Conservation (phyloP, 108 stramenopile species). For the Nitzschia putrida region DNA sequence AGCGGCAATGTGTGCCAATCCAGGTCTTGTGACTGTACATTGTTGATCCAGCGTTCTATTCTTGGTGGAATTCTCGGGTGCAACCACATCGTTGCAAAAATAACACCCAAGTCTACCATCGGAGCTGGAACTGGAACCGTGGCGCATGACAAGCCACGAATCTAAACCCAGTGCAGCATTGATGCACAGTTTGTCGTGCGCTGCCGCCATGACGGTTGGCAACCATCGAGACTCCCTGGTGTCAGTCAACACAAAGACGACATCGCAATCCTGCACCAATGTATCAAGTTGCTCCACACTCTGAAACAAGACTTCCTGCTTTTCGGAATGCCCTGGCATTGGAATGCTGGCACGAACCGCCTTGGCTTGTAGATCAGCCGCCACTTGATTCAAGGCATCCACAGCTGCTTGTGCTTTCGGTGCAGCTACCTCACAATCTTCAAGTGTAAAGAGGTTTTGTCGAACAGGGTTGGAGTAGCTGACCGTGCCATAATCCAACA, state of each 20-base stretch:
- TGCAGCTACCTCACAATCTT: slow-evolving; percentile 86
- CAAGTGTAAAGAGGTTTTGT: slow-evolving; percentile 89
- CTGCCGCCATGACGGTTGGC: slow-evolving; percentile 94
- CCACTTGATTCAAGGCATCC: slow-evolving; percentile 76
- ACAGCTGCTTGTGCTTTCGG: slow-evolving; percentile 95
- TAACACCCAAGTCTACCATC: slow-evolving; percentile 89
- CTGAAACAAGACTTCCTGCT: slow-evolving; percentile 46
- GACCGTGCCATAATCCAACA: slow-evolving; percentile 95
- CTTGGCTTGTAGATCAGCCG: slow-evolving; percentile 78
- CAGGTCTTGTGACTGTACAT: slow-evolving; percentile 98
- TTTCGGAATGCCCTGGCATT: slow-evolving; percentile 96
- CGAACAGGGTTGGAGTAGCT: slow-evolving; percentile 96
- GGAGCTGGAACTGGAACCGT: slow-evolving; percentile 61
- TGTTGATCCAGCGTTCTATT: slow-evolving; percentile 98
- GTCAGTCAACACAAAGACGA: slow-evolving; percentile 94
- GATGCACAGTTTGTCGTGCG: slow-evolving; percentile 83
- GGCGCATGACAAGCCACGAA: slow-evolving; percentile 96
- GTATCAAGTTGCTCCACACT: slow-evolving; percentile 71
- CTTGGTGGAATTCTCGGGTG: slow-evolving; percentile 92
- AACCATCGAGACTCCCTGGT: slow-evolving; percentile 98
- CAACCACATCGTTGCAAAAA: slow-evolving; percentile 98
- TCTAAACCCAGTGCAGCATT: slow-evolving; percentile 97
- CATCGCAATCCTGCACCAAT: slow-evolving; percentile 84
- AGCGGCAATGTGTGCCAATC: slow-evolving; percentile 94
- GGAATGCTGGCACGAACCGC: slow-evolving; percentile 90